These are phyloP conservation scores for Tolypocladium guangdongense DNA, from an alignment of 2,329 filamentous ascomycete species.

Conservation along the genomic window DNA sequence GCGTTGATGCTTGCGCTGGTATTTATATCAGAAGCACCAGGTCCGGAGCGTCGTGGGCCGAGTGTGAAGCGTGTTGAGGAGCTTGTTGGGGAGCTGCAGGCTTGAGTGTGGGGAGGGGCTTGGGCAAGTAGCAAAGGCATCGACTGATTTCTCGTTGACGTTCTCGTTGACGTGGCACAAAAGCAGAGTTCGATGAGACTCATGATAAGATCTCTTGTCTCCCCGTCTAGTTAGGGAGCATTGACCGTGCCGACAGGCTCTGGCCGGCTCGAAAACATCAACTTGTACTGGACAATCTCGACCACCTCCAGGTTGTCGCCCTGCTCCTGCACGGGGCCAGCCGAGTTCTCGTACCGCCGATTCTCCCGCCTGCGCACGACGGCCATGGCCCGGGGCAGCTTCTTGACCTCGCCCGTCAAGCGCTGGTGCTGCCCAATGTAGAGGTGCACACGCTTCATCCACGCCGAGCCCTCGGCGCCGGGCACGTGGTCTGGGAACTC, in stretches of 20 bases:
- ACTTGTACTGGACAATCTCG: constrained; percentile 78
- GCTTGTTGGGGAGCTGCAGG: constrained; percentile 1
- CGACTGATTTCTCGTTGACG: not conserved
- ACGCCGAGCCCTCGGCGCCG: constrained; percentile 42
- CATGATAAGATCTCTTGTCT: not conserved
- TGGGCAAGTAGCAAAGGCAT: not conserved
- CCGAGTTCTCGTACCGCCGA: constrained; percentile 28
- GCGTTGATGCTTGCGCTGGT: constrained; percentile 9
- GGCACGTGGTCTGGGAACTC: constrained; percentile 64
- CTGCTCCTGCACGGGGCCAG: constrained; percentile 25
- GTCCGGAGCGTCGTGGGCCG: constrained; percentile 1
- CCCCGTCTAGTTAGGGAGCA: not conserved
- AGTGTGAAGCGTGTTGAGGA: constrained; percentile 6
- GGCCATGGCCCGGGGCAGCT: constrained; percentile 66
- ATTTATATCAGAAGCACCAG: constrained; percentile 9
- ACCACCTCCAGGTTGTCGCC: constrained; percentile 62
- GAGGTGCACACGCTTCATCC: constrained; percentile 86
- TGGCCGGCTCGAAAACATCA: constrained; percentile 73
- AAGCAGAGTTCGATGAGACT: not conserved
- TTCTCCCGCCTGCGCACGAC: constrained; percentile 53
- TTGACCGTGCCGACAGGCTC: constrained; percentile 62
- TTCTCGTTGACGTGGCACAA: not conserved
- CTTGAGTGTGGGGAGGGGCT: not conserved
- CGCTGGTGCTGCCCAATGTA: constrained; percentile 85
- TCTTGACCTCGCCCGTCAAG: constrained; percentile 83